Conservation (phyloP, 2,329 filamentous ascomycete genomes). For the Nakataea oryzae region DNA sequence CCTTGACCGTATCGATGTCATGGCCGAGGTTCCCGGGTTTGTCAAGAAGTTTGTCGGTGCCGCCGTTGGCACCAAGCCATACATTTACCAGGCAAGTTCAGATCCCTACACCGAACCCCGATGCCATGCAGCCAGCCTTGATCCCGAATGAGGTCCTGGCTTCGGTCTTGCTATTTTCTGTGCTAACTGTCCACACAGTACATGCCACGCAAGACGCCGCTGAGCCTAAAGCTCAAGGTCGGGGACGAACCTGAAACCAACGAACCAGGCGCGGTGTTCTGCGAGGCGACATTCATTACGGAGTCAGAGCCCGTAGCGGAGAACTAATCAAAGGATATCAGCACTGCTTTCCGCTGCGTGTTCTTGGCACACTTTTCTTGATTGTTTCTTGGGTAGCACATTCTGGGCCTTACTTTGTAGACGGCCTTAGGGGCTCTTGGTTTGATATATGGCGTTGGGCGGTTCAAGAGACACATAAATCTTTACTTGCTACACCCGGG, state of each 20-base stretch:
- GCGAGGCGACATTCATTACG: conserved; percentile 94
- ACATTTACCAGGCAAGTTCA: conserved; percentile 79
- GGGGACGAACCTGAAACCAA: conserved; percentile 63
- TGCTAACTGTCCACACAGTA: conserved; percentile 41
- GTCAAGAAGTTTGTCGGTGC: conserved; percentile 88
- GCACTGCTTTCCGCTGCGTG: not conserved
- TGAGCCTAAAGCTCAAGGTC: conserved; percentile 73
- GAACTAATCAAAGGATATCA: not conserved
- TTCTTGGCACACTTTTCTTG: not conserved
- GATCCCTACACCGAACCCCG: not conserved
- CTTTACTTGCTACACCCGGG: not conserved
- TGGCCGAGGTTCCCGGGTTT: conserved; percentile 92
- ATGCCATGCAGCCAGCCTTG: no score
- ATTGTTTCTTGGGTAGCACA: not conserved
- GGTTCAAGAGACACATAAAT: not conserved
- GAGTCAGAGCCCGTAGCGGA: conserved; percentile 20
- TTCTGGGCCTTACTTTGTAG: not conserved
- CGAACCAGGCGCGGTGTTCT: conserved; percentile 72
- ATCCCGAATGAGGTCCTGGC: no score
- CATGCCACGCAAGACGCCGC: conserved; percentile 48
- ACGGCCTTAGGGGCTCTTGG: not conserved
- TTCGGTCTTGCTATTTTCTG: not conserved
- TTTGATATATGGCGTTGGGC: not conserved
- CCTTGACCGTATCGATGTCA: conserved; percentile 81
- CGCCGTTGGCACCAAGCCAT: conserved; percentile 86